Base-by-base conservation (phyloP, 2,329 filamentous ascomycete genomes). In the Endothia cerciana region DNA sequence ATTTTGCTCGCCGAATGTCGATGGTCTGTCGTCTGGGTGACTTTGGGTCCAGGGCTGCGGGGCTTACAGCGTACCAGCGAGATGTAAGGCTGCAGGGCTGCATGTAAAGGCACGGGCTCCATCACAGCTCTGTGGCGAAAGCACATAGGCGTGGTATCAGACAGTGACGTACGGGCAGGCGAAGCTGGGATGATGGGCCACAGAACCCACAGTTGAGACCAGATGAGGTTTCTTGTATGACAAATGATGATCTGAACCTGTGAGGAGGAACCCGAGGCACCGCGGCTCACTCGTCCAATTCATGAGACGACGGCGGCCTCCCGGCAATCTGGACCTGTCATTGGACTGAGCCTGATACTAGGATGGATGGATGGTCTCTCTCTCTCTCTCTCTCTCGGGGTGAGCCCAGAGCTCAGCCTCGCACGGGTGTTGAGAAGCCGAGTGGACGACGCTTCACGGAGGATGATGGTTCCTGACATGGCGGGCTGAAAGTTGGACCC, bases 371-470 rank as follows among this genome's bases (percentile, higher is more conserved):
- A 43, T 55, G 45, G 7, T 43, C 7, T 43, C 15, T 43, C 41
- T 43, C 19, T n/a, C n/a, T n/a, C n/a, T n/a, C 41, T 43, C 7
- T 43, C 15, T 43, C 41, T 43, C 19, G 41, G 13, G 41, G 41
- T 11, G 41, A 41, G 10, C 33, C 33, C 33, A 10, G 53, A n/a
- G 41, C 63, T 62, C 59, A 65, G 63, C 63, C 49, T 65, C 64
- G 30, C 38, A 60, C 59, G 64, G 64, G 59, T 55, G 22, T 51
- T 28, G 41, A 65, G 64, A 41, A 62, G 64, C 64, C 64, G 64
- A 65, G 41, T 36, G 28, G 30, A 36, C 51, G 47, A 5, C 25
- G 47, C 8, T 10, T 15, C 41, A 43, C 41, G 41, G 5, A 45
- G 43, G 8, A 25, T 36, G 40, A 47, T n/a, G 13, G 38, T 56